A percentile compares a stretch with the other conserved stretches of the same genome.
phyloP scores from a whole-genome alignment of 2,329 filamentous ascomycete species.

The Pseudopithomyces chartarum region DNA sequence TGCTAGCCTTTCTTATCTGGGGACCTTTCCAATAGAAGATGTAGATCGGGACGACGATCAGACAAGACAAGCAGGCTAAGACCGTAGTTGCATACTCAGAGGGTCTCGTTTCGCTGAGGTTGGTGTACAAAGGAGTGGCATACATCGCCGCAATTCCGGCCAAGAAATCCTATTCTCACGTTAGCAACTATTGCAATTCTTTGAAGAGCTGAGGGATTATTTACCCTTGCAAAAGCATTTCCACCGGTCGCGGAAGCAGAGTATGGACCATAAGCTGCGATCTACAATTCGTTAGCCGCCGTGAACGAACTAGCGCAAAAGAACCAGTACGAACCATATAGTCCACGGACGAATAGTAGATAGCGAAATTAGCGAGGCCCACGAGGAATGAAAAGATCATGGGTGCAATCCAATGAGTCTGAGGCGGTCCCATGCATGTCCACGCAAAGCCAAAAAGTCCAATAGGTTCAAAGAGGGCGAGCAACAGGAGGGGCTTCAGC shows the following conservation, averaged over 20 bases:
- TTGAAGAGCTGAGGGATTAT: not conserved
- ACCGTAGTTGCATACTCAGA: conserved; percentile 58
- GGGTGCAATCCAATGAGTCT: conserved; percentile 69
- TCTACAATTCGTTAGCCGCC: conserved; percentile 19
- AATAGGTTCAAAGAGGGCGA: conserved; percentile 64
- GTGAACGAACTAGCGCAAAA: not conserved
- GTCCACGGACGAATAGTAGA: conserved; percentile 77
- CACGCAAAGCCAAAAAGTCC: conserved; percentile 73
- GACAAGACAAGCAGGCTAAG: conserved; percentile 56
- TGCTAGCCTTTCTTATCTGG: conserved; percentile 55
- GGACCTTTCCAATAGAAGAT: conserved; percentile 60
- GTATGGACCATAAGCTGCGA: conserved; percentile 74
- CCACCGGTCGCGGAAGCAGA: conserved; percentile 76
- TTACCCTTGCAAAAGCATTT: conserved; percentile 68
- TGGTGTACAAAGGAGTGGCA: conserved; percentile 61
- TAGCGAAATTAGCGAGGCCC: conserved; percentile 71
- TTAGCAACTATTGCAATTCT: not conserved
- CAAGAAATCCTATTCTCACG: conserved; percentile 60
- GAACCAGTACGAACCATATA: conserved; percentile 61
- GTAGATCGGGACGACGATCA: conserved; percentile 46
- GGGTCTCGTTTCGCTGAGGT: conserved; percentile 44
- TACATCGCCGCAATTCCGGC: conserved; percentile 73
- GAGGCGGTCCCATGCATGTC: conserved; percentile 65
- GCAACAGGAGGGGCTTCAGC: conserved; percentile 66
- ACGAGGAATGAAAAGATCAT: conserved; percentile 69